phyloP scores from a whole-genome alignment of 169 alveolate species.

The Plasmodium yoelii region DNA sequence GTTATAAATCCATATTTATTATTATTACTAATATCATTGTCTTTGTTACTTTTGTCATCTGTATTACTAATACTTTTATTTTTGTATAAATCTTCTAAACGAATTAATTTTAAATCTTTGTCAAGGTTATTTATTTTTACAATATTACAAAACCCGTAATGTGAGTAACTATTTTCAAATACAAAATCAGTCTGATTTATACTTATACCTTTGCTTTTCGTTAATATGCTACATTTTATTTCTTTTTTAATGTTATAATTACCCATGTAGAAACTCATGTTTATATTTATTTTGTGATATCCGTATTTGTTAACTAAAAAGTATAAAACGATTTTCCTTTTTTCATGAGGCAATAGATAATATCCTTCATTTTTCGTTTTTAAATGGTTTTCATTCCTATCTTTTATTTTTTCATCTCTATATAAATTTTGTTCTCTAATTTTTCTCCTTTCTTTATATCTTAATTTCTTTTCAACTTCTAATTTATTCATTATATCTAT shows the following conservation, averaged over 20 bases:
- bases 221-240: slow-evolving; percentile 18
- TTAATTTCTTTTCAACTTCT: not conserved
- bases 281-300: slow-evolving; percentile 47
- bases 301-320: slow-evolving; percentile 69
- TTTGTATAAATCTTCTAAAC: not conserved
- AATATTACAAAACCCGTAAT: slow-evolving; percentile 48
- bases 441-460: slow-evolving; percentile 1
- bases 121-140: slow-evolving; percentile 35
- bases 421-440: not conserved
- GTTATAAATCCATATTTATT: slow-evolving; percentile 32
- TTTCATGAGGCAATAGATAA: slow-evolving; percentile 51
- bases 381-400: slow-evolving; percentile 1
- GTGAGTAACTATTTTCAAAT: slow-evolving; percentile 43
- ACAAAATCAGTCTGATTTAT: slow-evolving; percentile 14
- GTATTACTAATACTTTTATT: too few species aligned
- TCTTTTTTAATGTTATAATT: slow-evolving; percentile 37
- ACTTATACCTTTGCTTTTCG: slow-evolving; percentile 35
- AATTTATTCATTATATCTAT: not conserved
- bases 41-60: too few species aligned
- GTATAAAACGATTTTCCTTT: slow-evolving; percentile 42
- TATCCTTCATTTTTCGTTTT: slow-evolving; percentile 38
- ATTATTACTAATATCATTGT: not conserved
- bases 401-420: not conserved
- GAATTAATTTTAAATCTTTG: slow-evolving; percentile 49
- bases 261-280: slow-evolving; percentile 61